Base-by-base conservation (phyloP, 257 asterid species). In the Scutellaria barbata region DNA sequence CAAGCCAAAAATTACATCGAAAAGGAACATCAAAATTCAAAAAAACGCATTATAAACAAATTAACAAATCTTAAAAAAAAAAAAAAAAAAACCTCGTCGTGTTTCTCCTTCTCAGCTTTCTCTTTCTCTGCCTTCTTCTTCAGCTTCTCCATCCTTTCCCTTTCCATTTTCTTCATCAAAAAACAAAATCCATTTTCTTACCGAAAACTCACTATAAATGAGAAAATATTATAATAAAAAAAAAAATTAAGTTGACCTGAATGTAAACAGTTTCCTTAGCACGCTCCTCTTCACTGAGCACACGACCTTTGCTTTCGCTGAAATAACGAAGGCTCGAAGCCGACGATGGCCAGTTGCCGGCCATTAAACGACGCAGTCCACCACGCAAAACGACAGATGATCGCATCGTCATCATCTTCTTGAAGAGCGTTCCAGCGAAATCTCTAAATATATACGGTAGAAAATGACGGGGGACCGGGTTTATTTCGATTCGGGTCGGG, bases 201-300 rank as follows among this genome's bases (percentile, higher is more conserved):
- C 35, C 9, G 6, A 20, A 58, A 50, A 47, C 37, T 17, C 1
- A 16, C 0, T 11, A 8, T 6, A 10, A 11, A 13, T 47, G 1
- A 53, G 4, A 6, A 10, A 30, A 7, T 0, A 30, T n/a, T 16
- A 62, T 17, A 5, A 72, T 77, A 78, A 75, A 43, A 12, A 51
- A 8, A 9, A 41, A 37, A 22, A 13, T 3, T 18, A n/a, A n/a
- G n/a, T n/a, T n/a, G n/a, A 89, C 96, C 96, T 94, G 80, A 57
- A 89, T 88, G 69, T 82, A 90, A 59, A 89, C 88, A 61, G 85
- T 77, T 72, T 94, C 98, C 73, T 81, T 81, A 22, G 98, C 96
- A 8, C 85, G 92, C 73, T 91, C 97, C 83, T 94, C 97, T 78
- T 94, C 98, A 16, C 87, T 79, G 65, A 93, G 84, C 7, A 92